Evolutionary conservation across 2,329 filamentous ascomycete species (phyloP).

Genomic region (Ophiostoma tasmaniense): DNA sequence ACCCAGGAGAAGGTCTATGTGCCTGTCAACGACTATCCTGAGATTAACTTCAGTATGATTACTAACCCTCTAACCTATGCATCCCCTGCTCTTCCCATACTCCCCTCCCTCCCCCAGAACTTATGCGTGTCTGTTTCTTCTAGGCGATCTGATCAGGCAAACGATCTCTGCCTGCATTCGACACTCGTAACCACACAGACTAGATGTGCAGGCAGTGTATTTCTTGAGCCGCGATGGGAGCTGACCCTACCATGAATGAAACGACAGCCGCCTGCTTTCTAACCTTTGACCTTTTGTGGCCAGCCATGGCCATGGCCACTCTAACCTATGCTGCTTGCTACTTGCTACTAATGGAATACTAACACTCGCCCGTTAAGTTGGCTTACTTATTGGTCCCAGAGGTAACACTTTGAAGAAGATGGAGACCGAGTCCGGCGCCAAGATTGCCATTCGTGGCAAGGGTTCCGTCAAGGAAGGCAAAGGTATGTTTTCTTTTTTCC

Average conservation of each 20-base stretch:
- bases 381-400: constrained; percentile 99
- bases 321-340: constrained; percentile 15
- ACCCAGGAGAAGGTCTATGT: constrained; percentile 99
- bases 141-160: constrained; percentile 31
- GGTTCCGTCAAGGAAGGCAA: constrained; percentile 99
- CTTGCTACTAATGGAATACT: constrained; percentile 47
- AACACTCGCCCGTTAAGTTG: constrained; percentile 96
- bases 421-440: constrained; percentile 93
- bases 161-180: constrained; percentile 19
- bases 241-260: constrained; percentile 22
- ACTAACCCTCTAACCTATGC: constrained; percentile 78
- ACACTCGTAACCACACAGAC: background rate
- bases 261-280: constrained; percentile 3
- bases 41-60: constrained; percentile 99
- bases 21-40: constrained; percentile 99
- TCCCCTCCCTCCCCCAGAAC: background rate
- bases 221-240: constrained; percentile 24
- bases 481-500: constrained; percentile 30
- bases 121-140: constrained; percentile 11
- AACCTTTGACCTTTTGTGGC: constrained; percentile 17
- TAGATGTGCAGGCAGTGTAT: constrained; percentile 23
- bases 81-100: constrained; percentile 7
- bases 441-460: constrained; percentile 99
- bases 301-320: constrained; percentile 1
- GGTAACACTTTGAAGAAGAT: constrained; percentile 99